phyloP scores from a whole-genome alignment of 2,329 filamentous ascomycete species.

The Mycosphaerella sp. region DNA sequence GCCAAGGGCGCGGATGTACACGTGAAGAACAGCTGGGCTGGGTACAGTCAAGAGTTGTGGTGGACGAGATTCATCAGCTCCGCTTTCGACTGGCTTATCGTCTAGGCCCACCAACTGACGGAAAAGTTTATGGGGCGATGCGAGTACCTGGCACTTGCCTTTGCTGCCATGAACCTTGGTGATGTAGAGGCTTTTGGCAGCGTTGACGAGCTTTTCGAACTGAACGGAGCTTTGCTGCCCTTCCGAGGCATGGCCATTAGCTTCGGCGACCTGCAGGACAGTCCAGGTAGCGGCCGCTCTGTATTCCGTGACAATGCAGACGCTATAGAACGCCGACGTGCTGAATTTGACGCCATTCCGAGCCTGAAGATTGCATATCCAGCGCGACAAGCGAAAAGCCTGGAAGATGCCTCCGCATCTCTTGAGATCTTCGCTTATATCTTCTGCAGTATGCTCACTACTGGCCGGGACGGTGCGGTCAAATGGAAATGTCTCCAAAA shows the following conservation, averaged over 20 bases:
- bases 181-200: neutral
- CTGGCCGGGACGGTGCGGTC: neutral
- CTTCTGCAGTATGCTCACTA: neutral
- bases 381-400: constrained; percentile 20
- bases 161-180: neutral
- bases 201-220: neutral
- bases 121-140: neutral
- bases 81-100: neutral
- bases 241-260: neutral
- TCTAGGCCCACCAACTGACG: neutral
- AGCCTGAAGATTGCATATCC: constrained; percentile 13
- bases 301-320: constrained; percentile 33
- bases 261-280: constrained; percentile 2
- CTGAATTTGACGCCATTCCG: constrained; percentile 31
- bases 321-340: constrained; percentile 23
- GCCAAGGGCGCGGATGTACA: constrained; percentile 58
- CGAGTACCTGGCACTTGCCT: neutral
- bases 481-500: neutral
- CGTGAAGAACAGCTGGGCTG: constrained; percentile 46
- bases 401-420: constrained; percentile 17
- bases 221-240: neutral
- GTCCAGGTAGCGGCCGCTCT: constrained; percentile 27
- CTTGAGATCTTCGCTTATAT: neutral
- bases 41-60: constrained; percentile 40
- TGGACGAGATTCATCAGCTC: constrained; percentile 7